Evolutionary conservation across 73 alveolate genomes (phyloP), one percentile per base, ranked within the genome.

Genomic region (Loxodes magnus): DNA sequence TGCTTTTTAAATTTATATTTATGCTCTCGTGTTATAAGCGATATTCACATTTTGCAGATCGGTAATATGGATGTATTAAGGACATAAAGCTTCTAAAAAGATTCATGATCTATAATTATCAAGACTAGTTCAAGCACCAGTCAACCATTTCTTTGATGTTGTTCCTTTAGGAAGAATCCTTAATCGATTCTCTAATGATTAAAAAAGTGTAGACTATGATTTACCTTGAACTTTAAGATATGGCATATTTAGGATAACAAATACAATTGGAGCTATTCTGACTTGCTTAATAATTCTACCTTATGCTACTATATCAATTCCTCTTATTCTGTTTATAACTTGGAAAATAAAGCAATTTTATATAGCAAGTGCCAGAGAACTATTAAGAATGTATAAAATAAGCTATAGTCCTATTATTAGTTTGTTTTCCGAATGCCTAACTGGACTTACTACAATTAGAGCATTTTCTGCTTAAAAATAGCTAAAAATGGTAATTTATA

Each of bases 381-480:
- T 80, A 38, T 54, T 71, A 31, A 74, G 96, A 60, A 31, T 88
- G 33, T 97, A 92, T 52, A 65, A 88, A 4, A 70, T 81, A 22
- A 69, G 93, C 2, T 67, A 77, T 29, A 66, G 90, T 29, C 72
- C 71, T 21, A 25, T 64, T 10, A 28, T 64, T 29, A 31, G 33
- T 34, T 21, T 64, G 5, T 22, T 54, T 21, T 35, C 35, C 64
- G 24, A 24, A n/a, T 35, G 72, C 2, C 15, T 64, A 12, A 36
- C 54, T 35, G 77, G 77, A 2, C 59, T 64, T 5, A 21, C 34
- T 4, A 16, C 66, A 31, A 62, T 64, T 21, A 35, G 77, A 27
- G 94, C 96, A 2, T 88, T 42, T 57, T 62, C 74, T 22, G n/a
- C n/a, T n/a, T n/a, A n/a, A n/a, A n/a, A n/a, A n/a, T n/a, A n/a